These are phyloP conservation scores for Cladobotryum mycophilum DNA, from an alignment of 2,329 filamentous ascomycete genomes.

Conservation along the genomic window DNA sequence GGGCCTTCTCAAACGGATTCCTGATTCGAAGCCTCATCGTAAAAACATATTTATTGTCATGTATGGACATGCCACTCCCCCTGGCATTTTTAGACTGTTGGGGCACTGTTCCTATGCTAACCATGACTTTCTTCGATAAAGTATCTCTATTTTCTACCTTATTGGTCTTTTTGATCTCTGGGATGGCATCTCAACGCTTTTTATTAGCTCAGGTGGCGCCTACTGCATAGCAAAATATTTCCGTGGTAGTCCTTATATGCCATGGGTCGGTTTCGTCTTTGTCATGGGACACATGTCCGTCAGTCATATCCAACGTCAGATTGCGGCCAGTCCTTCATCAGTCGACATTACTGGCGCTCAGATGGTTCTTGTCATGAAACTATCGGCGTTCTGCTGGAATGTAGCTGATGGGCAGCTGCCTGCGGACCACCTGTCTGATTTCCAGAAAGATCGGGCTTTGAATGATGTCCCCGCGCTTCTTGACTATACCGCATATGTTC, in stretches of 20 bases:
- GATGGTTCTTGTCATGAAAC: conserved; percentile 98
- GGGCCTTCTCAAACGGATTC: conserved; percentile 79
- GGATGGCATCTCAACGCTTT: conserved; percentile 71
- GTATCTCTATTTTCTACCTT: conserved; percentile 81
- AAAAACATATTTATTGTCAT: conserved; percentile 86
- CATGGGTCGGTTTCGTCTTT: conserved; percentile 91
- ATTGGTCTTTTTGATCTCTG: conserved; percentile 91
- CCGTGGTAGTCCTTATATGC: conserved; percentile 81
- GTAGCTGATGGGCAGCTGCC: conserved; percentile 84
- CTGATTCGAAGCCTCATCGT: conserved; percentile 71
- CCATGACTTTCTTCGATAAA: conserved; percentile 24
- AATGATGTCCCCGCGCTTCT: conserved; percentile 66
- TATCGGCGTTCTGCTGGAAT: conserved; percentile 96
- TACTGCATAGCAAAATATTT: conserved; percentile 81
- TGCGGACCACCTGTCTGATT: conserved; percentile 72
- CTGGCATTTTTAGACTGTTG: too few relatives aligned
- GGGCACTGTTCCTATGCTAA: too few relatives aligned
- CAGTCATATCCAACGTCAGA: conserved; percentile 79
- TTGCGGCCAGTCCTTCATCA: conserved; percentile 54
- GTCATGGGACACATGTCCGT: conserved; percentile 93
- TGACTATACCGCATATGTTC: conserved; percentile 82
- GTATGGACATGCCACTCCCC: conserved; percentile 37
- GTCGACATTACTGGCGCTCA: conserved; percentile 93
- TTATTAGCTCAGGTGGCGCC: conserved; percentile 70
- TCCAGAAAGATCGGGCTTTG: conserved; percentile 78